Conservation (phyloP, 257 asterid species). For the Verbascum thapsus region DNA sequence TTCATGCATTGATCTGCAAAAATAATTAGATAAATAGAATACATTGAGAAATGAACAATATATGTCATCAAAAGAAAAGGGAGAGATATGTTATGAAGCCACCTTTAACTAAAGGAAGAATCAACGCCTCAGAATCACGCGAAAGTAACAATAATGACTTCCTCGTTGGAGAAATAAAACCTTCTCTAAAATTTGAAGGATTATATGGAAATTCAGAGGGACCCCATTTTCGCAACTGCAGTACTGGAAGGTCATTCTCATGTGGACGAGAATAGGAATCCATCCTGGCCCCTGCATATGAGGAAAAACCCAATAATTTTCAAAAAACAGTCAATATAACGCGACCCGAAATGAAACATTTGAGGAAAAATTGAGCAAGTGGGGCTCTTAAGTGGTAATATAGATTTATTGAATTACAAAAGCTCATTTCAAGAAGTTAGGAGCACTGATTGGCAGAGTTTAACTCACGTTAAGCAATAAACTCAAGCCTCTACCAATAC, state of each 20-base stretch:
- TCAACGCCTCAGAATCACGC: slow-evolving; percentile 60
- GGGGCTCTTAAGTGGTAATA: slow-evolving; percentile 24
- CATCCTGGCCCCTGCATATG: slow-evolving; percentile 44
- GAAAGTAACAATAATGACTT: slow-evolving; percentile 66
- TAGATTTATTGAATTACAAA: slow-evolving; percentile 8
- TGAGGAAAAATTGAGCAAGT: neutral
- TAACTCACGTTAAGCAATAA: slow-evolving; percentile 22
- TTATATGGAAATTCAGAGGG: slow-evolving; percentile 62
- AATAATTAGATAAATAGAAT: slow-evolving; percentile 22
- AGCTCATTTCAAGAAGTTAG: slow-evolving; percentile 12
- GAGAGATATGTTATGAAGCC: slow-evolving; percentile 19
- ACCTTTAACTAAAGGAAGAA: slow-evolving; percentile 82
- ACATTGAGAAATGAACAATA: slow-evolving; percentile 11
- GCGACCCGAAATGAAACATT: slow-evolving; percentile 3
- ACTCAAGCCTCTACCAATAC: slow-evolving; percentile 9
- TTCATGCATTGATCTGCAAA: slow-evolving; percentile 45
- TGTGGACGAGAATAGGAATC: slow-evolving; percentile 36
- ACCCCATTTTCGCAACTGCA: slow-evolving; percentile 89
- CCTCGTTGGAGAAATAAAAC: slow-evolving; percentile 86
- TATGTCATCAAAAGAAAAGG: slow-evolving; percentile 22
- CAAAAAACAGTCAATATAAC: slow-evolving; percentile 14
- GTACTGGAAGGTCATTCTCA: slow-evolving; percentile 58
- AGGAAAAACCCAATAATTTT: slow-evolving; percentile 15
- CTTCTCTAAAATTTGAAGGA: slow-evolving; percentile 73
- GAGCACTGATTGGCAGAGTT: neutral